Base-by-base conservation (phyloP, 495 filamentous ascomycete genomes). In the Podospora anserina region DNA sequence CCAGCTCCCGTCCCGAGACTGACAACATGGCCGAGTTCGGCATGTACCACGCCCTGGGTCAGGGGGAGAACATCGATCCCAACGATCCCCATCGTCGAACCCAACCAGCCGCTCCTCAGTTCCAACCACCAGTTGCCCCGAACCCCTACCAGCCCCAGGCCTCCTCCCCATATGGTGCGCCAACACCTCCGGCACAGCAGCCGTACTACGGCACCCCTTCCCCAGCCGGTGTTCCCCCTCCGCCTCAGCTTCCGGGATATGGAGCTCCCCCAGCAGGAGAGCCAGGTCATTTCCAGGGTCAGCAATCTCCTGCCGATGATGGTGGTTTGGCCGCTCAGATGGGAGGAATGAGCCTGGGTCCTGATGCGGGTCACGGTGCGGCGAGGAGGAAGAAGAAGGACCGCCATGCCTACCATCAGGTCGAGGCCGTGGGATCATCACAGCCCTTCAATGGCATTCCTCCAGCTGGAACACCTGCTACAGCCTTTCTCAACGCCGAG, bases 381-480 rank as follows among this genome's bases (percentile, higher is more conserved):
- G 79, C 75, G 44, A 81, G 86, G 69, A 89, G 88, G 73, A 93
- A 90, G 82, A 99, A 98, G 87, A 97, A 96, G 84, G 89, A 97
- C 72, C 84, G 94, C 44, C 94, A 97, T 80, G 95, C 92, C 64
- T 91, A 96, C 79, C 95, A 99, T 77, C 87, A 88, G 30, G 86
- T 99, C 55, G 95, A 93, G 69, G 86, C 87, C 58, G 83, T 82
- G 34, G 84, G 82, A 70, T 82, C 85, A 68, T 86, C 92, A 61
- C 87, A 88, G 77, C 80, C 83, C 58, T 91, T 87, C 82, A 90
- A 87, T 78, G 86, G 81, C 65, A 84, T 88, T 68, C 85, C 88
- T n/a, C 85, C 86, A 39, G 83, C 85, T 57, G 83, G 82, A 55
- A 87, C 86, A 15, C 79, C 87, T 3, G 73, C 83, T 5, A 86